These are phyloP conservation scores for Penicillium brasilianum DNA, from an alignment of 2,329 filamentous ascomycete species.

Conservation along the genomic window DNA sequence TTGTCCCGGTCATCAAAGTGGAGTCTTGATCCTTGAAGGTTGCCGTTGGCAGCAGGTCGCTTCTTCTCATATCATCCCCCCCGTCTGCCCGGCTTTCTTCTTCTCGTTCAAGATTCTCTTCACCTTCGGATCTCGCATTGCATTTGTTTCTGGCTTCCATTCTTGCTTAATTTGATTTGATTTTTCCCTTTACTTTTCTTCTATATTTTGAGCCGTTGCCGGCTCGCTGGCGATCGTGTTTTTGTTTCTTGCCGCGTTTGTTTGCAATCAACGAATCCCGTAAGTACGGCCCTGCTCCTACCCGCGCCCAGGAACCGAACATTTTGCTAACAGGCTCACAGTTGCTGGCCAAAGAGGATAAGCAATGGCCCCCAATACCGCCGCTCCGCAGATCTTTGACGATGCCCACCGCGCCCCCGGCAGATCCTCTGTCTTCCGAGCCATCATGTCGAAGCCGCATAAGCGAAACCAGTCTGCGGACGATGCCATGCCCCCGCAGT, in stretches of 20 bases:
- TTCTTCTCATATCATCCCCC: slow-evolving; percentile 36
- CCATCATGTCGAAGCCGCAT: slow-evolving; percentile 59
- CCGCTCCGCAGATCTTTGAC: slow-evolving; percentile 44
- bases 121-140: slow-evolving; percentile 19
- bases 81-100: slow-evolving; percentile 28
- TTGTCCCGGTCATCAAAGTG: slow-evolving; percentile 22
- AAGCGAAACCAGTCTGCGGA: slow-evolving; percentile 53
- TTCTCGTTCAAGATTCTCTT: slow-evolving; percentile 14
- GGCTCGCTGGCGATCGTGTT: slow-evolving; percentile 3
- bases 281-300: slow-evolving; percentile 26
- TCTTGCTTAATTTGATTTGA: slow-evolving; percentile 7
- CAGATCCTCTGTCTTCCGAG: slow-evolving; percentile 56
- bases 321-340: slow-evolving; percentile 17
- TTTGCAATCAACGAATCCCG: slow-evolving; percentile 25
- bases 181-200: not conserved
- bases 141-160: slow-evolving; percentile 16
- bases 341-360: slow-evolving; percentile 40
- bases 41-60: slow-evolving; percentile 32
- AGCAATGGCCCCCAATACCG: slow-evolving; percentile 41
- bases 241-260: slow-evolving; percentile 19
- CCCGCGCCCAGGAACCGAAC: slow-evolving; percentile 16
- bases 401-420: slow-evolving; percentile 42
- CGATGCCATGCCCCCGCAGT: slow-evolving; percentile 31
- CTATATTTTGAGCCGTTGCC: slow-evolving; percentile 4
- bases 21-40: slow-evolving; percentile 34